These are phyloP conservation scores for Citeromyces nyonsensis DNA, from an alignment of 805 yeast genomes.

Conservation along the genomic window DNA sequence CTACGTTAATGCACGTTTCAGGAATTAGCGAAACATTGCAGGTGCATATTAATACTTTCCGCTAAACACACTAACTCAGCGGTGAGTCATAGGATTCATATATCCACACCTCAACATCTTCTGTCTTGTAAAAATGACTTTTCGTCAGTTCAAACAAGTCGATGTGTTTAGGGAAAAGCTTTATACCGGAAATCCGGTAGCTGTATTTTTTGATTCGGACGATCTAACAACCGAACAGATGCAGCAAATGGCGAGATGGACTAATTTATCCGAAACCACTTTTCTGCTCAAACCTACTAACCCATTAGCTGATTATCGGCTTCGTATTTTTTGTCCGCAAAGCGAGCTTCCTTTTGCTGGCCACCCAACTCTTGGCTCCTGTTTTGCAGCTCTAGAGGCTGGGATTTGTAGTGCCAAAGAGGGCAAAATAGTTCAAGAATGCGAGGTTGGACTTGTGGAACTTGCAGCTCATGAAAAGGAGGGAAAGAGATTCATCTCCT, in stretches of 20 bases:
- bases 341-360: conserved; percentile 47
- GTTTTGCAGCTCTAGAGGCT: conserved; percentile 25
- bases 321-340: conserved; percentile 32
- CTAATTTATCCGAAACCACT: conserved; percentile 44
- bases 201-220: conserved; percentile 28
- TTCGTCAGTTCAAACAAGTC: conserved; percentile 12
- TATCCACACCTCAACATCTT: no score
- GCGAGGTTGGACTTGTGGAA: conserved; percentile 25
- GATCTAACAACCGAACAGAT: conserved; percentile 20
- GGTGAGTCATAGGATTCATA: no score
- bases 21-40: no score
- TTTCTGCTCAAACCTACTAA: conserved; percentile 26
- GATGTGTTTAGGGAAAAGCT: conserved; percentile 24
- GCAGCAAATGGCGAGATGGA: conserved; percentile 39
- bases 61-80: no score
- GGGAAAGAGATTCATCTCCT: conserved; percentile 8
- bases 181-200: conserved; percentile 39
- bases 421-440: conserved; percentile 22
- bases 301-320: conserved; percentile 23
- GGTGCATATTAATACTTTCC: no score
- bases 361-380: conserved; percentile 44
- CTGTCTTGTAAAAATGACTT: no score
- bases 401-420: conserved; percentile 12
- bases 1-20: no score
- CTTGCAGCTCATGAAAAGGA: conserved; percentile 11